These are phyloP conservation scores for Solanum appendiculatum DNA, from an alignment of 257 asterid species.

Conservation along the genomic window DNA sequence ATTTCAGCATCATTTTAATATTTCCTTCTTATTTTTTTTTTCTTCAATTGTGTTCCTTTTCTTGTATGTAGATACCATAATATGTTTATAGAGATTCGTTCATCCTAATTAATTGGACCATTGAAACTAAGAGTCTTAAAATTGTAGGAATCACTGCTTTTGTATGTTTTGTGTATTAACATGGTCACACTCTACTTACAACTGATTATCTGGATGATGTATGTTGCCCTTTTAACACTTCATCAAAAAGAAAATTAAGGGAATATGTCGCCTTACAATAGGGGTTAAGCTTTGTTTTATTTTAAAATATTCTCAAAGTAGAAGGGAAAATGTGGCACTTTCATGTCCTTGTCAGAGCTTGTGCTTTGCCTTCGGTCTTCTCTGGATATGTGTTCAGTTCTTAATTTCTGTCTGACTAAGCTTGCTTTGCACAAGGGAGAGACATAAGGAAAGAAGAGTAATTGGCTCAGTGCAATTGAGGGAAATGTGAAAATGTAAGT, in stretches of 20 bases:
- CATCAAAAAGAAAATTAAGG: background rate
- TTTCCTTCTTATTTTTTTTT: background rate
- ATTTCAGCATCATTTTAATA: background rate
- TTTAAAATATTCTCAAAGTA: background rate
- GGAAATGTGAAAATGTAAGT: background rate
- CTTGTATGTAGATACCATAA: background rate
- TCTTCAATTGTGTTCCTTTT: background rate
- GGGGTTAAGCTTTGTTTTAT: background rate
- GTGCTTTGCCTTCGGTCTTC: background rate
- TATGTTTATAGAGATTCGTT: background rate
- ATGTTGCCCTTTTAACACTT: background rate
- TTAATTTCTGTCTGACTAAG: background rate
- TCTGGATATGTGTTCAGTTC: background rate
- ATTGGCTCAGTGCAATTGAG: background rate
- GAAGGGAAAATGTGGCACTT: background rate
- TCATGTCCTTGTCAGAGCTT: background rate
- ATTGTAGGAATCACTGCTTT: background rate
- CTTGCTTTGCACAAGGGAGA: background rate
- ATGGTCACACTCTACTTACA: background rate
- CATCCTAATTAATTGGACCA: too few species aligned
- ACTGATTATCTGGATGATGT: background rate
- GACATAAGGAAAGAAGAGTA: background rate
- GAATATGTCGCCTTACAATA: background rate
- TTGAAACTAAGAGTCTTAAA: background rate
- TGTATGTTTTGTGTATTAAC: background rate